A percentile compares a stretch with the other conserved stretches of the same genome.
phyloP scores from a whole-genome alignment of 2,329 filamentous ascomycete species.

The Meredithiella fracta region DNA sequence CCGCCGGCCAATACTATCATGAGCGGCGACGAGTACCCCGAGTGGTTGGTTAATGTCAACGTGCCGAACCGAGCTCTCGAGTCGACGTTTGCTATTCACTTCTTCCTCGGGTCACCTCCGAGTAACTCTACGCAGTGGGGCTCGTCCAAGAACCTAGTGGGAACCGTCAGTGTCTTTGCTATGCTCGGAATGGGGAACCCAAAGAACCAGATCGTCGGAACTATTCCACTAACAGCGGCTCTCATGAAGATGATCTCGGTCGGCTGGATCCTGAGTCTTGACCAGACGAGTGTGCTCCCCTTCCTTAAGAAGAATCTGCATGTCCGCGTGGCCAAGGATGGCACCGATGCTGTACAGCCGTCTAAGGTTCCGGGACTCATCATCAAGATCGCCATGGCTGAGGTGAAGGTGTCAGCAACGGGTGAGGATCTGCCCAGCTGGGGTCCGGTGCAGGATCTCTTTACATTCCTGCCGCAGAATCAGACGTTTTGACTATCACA shows the following conservation, averaged over 20 bases:
- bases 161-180: constrained; percentile 42
- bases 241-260: constrained; percentile 28
- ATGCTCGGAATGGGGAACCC: constrained; percentile 18
- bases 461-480: constrained; percentile 10
- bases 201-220: constrained; percentile 21
- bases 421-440: constrained; percentile 24
- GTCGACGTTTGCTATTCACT: constrained; percentile 44
- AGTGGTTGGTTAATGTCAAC: constrained; percentile 54
- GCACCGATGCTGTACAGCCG: constrained; percentile 18
- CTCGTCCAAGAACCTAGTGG: constrained; percentile 38
- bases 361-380: constrained; percentile 21
- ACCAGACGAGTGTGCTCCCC: constrained; percentile 23
- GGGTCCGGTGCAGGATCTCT: constrained; percentile 19
- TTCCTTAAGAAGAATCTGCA: constrained; percentile 27
- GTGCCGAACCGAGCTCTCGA: constrained; percentile 43
- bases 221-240: constrained; percentile 34
- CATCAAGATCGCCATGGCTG: constrained; percentile 24
- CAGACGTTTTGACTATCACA: not conserved
- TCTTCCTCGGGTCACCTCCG: constrained; percentile 47
- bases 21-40: constrained; percentile 29
- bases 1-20: constrained; percentile 21
- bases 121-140: constrained; percentile 33
- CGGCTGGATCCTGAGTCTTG: constrained; percentile 24
- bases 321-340: constrained; percentile 20
- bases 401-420: constrained; percentile 22